A percentile compares a stretch with the other conserved stretches of the same genome.
These are phyloP conservation scores for Termitomyces sp. DNA, from an alignment of 768 basidiomycete genomes.

Conservation along the genomic window DNA sequence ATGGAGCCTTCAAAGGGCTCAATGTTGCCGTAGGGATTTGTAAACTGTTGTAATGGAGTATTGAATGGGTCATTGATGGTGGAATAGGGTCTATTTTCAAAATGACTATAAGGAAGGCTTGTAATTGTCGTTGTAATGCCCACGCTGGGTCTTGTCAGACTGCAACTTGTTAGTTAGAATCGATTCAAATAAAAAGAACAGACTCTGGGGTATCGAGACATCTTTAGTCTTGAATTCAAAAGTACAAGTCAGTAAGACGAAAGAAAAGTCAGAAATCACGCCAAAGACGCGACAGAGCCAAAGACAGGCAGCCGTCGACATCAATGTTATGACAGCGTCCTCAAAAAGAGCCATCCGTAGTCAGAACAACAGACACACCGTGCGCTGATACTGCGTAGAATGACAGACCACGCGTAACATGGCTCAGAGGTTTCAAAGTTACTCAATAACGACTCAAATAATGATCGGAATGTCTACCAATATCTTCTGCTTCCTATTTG, in stretches of 20 bases:
- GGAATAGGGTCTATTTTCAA: background rate
- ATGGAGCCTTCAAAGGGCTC: constrained; percentile 19
- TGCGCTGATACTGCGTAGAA: background rate
- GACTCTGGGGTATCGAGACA: background rate
- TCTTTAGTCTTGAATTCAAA: background rate
- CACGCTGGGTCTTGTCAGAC: constrained; percentile 60
- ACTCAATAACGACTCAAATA: no score
- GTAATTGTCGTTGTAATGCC: constrained; percentile 66
- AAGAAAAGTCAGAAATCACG: no score
- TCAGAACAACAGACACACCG: background rate
- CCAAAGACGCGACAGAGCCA: no score
- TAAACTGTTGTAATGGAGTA: no score
- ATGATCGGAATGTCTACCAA: no score
- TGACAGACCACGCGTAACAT: no score
- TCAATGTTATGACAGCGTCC: background rate
- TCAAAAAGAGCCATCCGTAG: background rate
- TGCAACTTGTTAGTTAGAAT: background rate
- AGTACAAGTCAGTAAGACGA: no score
- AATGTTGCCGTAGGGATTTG: background rate
- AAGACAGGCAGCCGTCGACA: background rate
- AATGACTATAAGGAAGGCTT: constrained; percentile 45
- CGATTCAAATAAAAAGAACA: background rate
- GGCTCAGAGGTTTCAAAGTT: no score
- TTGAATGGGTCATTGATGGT: background rate
- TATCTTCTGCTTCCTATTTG: no score